Evolutionary conservation across 2,329 filamentous ascomycete genomes (phyloP), one percentile per base, ranked within the genome.

Genomic region (Thelonectria olida): DNA sequence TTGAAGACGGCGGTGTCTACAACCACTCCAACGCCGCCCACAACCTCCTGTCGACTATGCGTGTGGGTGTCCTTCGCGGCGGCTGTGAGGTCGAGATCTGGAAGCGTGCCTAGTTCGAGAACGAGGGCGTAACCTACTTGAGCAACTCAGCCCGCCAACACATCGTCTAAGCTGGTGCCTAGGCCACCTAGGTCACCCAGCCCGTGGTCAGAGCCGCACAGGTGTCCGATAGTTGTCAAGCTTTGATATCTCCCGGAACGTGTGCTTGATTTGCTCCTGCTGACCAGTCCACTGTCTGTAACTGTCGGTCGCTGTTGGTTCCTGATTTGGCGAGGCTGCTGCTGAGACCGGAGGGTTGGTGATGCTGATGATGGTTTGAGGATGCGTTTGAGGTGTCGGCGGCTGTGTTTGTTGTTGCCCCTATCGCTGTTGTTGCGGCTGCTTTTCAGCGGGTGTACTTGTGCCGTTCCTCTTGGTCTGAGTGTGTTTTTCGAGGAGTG

Each of bases 1-100:
- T 93, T 80, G 96, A 96, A 86, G 95, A 96, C 78, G 92, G 92
- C 66, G 92, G 92, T 80, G 90, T 96, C 64, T 96, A 96, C 82
- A 86, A 90, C 76, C 92, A 96, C 84, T 93, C n/a, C n/a, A n/a
- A n/a, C n/a, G n/a, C n/a, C n/a, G n/a, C n/a, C n/a, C n/a, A n/a
- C n/a, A n/a, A n/a, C n/a, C n/a, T n/a, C n/a, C n/a, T n/a, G n/a
- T n/a, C n/a, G n/a, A n/a, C n/a, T n/a, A n/a, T n/a, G n/a, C n/a
- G n/a, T n/a, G n/a, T n/a, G n/a, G n/a, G n/a, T n/a, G n/a, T n/a
- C n/a, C n/a, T n/a, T n/a, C n/a, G n/a, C n/a, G n/a, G n/a, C n/a
- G n/a, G n/a, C n/a, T n/a, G n/a, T n/a, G n/a, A n/a, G n/a, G n/a
- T n/a, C 90, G 76, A 96, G n/a, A 93, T 96, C 79, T 96, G 92